Evolutionary conservation across 2,329 filamentous ascomycete genomes (phyloP).

Genomic region (Lachnellula arida): DNA sequence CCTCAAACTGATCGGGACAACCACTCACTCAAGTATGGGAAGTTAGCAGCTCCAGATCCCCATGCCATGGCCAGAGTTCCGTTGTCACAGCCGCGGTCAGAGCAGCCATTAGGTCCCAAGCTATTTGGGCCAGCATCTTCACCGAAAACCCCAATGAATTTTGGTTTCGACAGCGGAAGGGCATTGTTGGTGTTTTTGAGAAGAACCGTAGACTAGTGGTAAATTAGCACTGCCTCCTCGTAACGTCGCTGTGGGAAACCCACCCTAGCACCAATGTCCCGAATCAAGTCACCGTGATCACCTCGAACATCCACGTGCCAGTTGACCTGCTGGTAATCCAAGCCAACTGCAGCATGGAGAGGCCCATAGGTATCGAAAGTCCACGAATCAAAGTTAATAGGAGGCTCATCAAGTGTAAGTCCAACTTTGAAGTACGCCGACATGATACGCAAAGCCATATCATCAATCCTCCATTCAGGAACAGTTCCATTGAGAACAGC

Average conservation of each 20-base stretch:
- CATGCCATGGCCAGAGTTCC: slow-evolving; percentile 71
- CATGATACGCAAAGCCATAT: slow-evolving; percentile 86
- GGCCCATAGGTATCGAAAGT: slow-evolving; percentile 70
- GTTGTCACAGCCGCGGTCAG: slow-evolving; percentile 56
- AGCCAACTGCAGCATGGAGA: slow-evolving; percentile 56
- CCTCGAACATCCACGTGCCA: slow-evolving; percentile 77
- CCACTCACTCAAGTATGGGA: slow-evolving; percentile 58
- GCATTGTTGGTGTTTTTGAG: slow-evolving; percentile 74
- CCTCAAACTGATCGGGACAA: background rate
- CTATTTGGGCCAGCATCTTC: slow-evolving; percentile 75
- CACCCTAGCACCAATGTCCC: slow-evolving; percentile 68
- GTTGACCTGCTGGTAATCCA: slow-evolving; percentile 66
- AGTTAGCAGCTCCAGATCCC: slow-evolving; percentile 70
- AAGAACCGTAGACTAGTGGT: slow-evolving; percentile 61
- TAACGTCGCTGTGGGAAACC: background rate
- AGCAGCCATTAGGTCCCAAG: slow-evolving; percentile 67
- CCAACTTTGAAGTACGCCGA: slow-evolving; percentile 65
- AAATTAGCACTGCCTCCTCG: background rate
- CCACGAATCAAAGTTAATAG: slow-evolving; percentile 87
- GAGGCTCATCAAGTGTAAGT: slow-evolving; percentile 40
- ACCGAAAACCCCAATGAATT: slow-evolving; percentile 72
- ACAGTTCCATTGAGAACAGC: slow-evolving; percentile 86
- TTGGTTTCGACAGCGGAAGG: slow-evolving; percentile 75
- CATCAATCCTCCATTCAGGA: slow-evolving; percentile 81
- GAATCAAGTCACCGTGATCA: slow-evolving; percentile 68